Evolutionary conservation across 306 rosid genomes (phyloP), one percentile per base, ranked within the genome.

Genomic region (Astragalus glycyphyllos): DNA sequence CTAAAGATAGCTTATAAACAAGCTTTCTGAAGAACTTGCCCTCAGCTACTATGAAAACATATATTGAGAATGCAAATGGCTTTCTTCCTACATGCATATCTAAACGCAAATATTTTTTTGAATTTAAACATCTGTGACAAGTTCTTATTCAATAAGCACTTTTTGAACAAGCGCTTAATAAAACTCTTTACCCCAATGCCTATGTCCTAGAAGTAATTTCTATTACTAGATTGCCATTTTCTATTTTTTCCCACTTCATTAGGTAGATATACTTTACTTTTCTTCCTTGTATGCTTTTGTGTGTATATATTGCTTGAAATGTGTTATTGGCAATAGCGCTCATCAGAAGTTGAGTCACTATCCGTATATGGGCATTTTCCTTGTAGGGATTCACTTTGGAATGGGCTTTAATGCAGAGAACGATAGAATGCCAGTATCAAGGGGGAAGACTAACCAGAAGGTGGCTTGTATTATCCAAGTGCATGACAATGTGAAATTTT

Each of bases 391-490:
- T 73, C 66, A 70, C 78, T 60, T 67, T 69, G 91, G 82, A 60
- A 78, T 66, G 64, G 80, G 46, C 57, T 73, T 72, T 55, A 41
- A 61, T 38, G 80, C 69, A 40, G 87, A 72, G 61, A 59, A 77
- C 32, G 80, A 81, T 46, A 75, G 63, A 81, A 68, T 78, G 15
- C 62, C 5, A 20, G 53, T 83, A 32, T 69, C 75, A 11, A 76
- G 57, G 73, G 77, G 70, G 81, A 88, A 76, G 85, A 85, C 85
- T 69, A 84, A 68, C 79, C 84, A 64, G 90, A 88, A 90, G 97
- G 98, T 94, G 86, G 84, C 87, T 80, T 91, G 92, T 91, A 89
- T 82, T 83, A 74, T 80, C 80, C 87, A 42, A 78, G 76, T 69
- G 74, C 86, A 74, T 72, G 69, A 69, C 68, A 51, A 57, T 77